Base-by-base conservation (phyloP, 2,329 filamentous ascomycete species). In the Thielaviopsis ethacetica region DNA sequence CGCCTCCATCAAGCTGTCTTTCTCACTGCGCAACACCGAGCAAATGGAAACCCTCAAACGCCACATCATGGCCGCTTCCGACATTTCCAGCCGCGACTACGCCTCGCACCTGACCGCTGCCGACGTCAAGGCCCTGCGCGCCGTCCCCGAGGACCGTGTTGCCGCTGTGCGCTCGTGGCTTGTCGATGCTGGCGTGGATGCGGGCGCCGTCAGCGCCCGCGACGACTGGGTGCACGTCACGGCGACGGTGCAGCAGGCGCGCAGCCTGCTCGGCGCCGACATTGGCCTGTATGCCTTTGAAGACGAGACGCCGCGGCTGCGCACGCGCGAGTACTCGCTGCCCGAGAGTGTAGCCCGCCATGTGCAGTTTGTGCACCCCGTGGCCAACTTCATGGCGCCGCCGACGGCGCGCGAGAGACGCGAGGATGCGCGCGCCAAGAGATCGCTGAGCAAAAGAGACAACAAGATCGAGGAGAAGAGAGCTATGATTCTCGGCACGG, bases 331-430 rank as follows among this genome's bases (percentile, higher is more conserved):
- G 19, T 78, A 79, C 63, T 69, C 69, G 1, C 66, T 78, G 1
- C 76, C 76, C 0, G 67, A 67, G 3, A 62, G 65, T 3, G 67
- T 79, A 5, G 63, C 66, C 1, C 63, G 66, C 1, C 65, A 69
- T 59, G 69, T 79, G 57, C 70, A 69, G 57, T 78, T 78, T 61
- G 67, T 79, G 27, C 71, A 76, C 49, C 76, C 76, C 0, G 65
- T 78, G 50, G 68, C 70, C 59, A 74, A 78, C 67, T 79, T 79
- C 59, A 73, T 77, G 71, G 67, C 69, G 2, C 74, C 74, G n/a
- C 24, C 49, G 9, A 53, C 53, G 6, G 30, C 56, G 24, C 47
- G 26, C 12, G 38, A 55, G 52, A 55, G 59, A 19, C 55, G 51
- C 21, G 6, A 17, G 34, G 22, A 51, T 27, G 15, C 19, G 17